A percentile compares a stretch with the other conserved stretches of the same genome.
Evolutionary conservation across 208 protist genomes (phyloP).

Genomic region (Strigomonas galati): DNA sequence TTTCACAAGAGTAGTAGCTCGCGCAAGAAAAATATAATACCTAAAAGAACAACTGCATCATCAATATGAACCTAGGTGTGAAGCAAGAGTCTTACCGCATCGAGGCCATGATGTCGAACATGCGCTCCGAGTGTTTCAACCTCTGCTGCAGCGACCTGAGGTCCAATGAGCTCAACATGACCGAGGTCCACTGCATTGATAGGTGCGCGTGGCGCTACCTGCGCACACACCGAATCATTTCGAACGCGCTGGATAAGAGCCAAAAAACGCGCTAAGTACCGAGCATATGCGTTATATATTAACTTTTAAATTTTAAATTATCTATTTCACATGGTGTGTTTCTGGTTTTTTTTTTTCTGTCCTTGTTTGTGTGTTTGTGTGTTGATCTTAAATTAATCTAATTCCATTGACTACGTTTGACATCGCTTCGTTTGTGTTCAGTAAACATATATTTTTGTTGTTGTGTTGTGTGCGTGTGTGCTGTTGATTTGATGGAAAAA

Average conservation of each 20-base stretch:
- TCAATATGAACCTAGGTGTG: conserved; percentile 66
- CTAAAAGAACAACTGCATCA: not conserved
- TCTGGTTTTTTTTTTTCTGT: conserved; percentile 4
- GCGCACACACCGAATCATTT: conserved; percentile 67
- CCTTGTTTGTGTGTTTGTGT: not conserved
- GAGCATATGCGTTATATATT: too few species aligned
- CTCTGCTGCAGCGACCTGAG: conserved; percentile 74
- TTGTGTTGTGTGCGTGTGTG: too few species aligned
- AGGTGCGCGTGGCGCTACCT: conserved; percentile 81
- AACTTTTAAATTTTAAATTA: too few species aligned
- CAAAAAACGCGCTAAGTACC: conserved; percentile 27
- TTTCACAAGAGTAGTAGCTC: not conserved
- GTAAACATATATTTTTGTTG: not conserved
- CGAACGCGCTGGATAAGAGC: conserved; percentile 42
- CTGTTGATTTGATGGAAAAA: conserved; percentile 6
- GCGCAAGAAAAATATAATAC: not conserved
- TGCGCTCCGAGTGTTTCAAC: conserved; percentile 81
- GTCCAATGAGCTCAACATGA: conserved; percentile 54
- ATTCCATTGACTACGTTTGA: conserved; percentile 5
- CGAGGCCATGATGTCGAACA: conserved; percentile 75
- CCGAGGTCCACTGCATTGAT: conserved; percentile 85
- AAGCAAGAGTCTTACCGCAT: conserved; percentile 88
- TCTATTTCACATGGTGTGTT: not conserved
- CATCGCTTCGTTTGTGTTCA: conserved; percentile 5
- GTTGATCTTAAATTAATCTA: not conserved